Base-by-base conservation (phyloP, 2,329 filamentous ascomycete genomes). In the Diatrype stigma region DNA sequence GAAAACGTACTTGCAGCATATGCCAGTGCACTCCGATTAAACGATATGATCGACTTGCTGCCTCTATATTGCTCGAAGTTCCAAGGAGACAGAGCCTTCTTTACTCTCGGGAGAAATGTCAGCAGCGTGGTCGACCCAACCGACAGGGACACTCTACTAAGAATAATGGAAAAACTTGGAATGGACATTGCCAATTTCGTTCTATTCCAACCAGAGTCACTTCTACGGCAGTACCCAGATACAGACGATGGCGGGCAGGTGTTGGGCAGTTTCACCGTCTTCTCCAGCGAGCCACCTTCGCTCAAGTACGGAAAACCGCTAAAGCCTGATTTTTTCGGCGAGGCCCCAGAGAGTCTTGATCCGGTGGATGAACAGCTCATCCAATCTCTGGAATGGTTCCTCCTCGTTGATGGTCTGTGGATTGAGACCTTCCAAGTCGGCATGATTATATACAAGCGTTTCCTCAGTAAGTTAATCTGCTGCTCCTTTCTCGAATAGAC, bases 11-110 rank as follows among this genome's bases (percentile, higher is more conserved):
- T 96, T 48, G 84, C 87, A 1, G 85, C 83, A 3, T 97, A 97
- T 66, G 87, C 95, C 50, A 87, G 88, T 60, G 85, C 88, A 54
- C 73, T 99, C 35, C 84, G 89, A 42, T 77, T 87, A 45, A 81
- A 82, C 16, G 82, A 84, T 32, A 82, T 94, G 49, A 83, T 87
- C 52, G 86, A 93, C 55, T 73, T 94, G 40, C 87, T 96, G 50
- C 92, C 94, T 1, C 74, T 96, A 1, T 99, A 99, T 67, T 92
- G 89, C 55, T 90, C 90, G 8, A 86, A 90, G 60, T 76, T 99
- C 12, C 77, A 82, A 10, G 72, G 77, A 6, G 74, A 82, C 12
- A 79, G 86, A 55, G 79, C 80, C 54, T 85, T 90, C 59, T 80
- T 84, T 49, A 85, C 86, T 16, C 77, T 99, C 46, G 89, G 86